phyloP scores from a whole-genome alignment of 2,329 filamentous ascomycete genomes.

The Zymoseptoria pseudotritici region DNA sequence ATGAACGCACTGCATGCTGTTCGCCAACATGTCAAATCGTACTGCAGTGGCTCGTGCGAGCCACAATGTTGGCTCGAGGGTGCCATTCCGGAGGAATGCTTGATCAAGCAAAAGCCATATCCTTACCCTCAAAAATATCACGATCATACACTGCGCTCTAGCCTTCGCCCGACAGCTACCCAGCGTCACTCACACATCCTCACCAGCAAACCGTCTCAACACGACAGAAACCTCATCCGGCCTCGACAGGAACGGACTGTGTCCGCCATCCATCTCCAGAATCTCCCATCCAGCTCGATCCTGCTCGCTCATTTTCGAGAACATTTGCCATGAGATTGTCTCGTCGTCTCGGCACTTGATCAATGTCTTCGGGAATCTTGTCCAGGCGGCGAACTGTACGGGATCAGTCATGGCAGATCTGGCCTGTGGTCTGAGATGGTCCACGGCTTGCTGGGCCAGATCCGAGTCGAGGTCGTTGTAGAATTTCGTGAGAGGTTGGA shows the following conservation, averaged over 20 bases:
- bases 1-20: background rate
- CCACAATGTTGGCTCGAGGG: background rate
- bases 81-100: background rate
- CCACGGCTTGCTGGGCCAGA: constrained; percentile 11
- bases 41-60: background rate
- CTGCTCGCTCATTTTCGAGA: constrained; percentile 4
- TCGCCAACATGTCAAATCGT: background rate
- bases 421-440: constrained; percentile 4
- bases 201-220: constrained; percentile 3
- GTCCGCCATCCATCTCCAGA: constrained; percentile 9
- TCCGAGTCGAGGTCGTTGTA: constrained; percentile 13
- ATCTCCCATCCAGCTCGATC: constrained; percentile 5
- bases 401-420: constrained; percentile 4
- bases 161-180: too few relatives aligned
- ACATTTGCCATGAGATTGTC: constrained; percentile 6
- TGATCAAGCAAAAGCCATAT: too few relatives aligned
- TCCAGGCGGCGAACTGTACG: constrained; percentile 11
- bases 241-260: constrained; percentile 16
- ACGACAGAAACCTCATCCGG: constrained; percentile 9
- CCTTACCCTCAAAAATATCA: too few relatives aligned
- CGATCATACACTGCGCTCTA: too few relatives aligned
- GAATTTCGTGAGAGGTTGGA: constrained; percentile 10
- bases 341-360: constrained; percentile 12
- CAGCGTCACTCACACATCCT: background rate
- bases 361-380: constrained; percentile 12